Evolutionary conservation across 352 stramenopile species (phyloP), one percentile per base, ranked within the genome.

Genomic region (Phytopythium montanum): DNA sequence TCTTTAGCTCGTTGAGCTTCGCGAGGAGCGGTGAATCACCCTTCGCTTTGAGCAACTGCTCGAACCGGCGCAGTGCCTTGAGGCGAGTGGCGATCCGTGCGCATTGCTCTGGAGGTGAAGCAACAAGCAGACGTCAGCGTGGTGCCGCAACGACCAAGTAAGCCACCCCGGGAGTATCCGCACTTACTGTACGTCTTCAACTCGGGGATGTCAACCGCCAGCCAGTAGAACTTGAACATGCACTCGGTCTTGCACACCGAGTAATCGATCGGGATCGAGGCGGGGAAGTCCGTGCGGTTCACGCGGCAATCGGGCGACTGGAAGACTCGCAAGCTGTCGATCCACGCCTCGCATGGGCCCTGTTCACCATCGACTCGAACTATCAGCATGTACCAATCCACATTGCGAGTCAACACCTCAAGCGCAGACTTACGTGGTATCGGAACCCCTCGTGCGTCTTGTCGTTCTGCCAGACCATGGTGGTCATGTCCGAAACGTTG

Each of bases 211-310:
- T 77, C 66, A 5, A 77, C 25, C 50, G 70, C 62, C 25, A 75
- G 33, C 70, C 70, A 79, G 70, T 72, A 75, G 62, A 80, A 78
- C 26, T 52, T 68, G 31, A 83, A 61, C 19, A 45, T 39, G 48
- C 73, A 80, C 25, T 64, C 70, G 46, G 62, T 62, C 41, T 57
- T 57, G 62, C 70, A 82, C 26, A 61, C 54, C 1, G 62, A 62
- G 60, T 66, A 79, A 59, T 79, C 66, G 21, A 79, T 55, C 6
- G 68, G 68, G 26, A 82, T 61, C 10, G 49, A 25, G 0, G 68
- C 70, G 16, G 73, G 73, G 61, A 66, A 75, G 10, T 18, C 46
- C 14, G 33, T 60, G 60, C 62, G 76, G 34, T 58, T 46, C 9
- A 38, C 61, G 1, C 49, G 54, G 36, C 70, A 79, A 53, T 79